These are phyloP conservation scores for Aspergillus nanangensis DNA, from an alignment of 495 filamentous ascomycete genomes.

Conservation along the genomic window DNA sequence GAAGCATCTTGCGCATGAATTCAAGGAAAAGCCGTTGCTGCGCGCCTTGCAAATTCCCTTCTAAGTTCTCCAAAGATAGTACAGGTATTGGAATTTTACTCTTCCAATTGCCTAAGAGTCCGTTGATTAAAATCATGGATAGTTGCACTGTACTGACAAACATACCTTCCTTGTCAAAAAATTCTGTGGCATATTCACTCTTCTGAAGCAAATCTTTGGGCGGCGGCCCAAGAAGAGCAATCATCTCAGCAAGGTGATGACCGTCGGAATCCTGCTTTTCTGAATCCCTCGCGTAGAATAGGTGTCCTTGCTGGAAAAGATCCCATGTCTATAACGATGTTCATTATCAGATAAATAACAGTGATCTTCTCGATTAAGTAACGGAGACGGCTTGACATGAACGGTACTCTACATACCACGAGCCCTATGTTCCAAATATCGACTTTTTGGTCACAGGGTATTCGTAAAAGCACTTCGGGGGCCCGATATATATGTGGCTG, in stretches of 20 bases:
- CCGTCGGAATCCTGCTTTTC: background rate
- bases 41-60: conserved; percentile 19
- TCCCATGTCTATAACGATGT: background rate
- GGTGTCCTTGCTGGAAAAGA: background rate
- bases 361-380: background rate
- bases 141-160: background rate
- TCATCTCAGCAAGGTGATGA: conserved; percentile 7
- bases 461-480: conserved; percentile 33
- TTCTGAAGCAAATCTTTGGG: background rate
- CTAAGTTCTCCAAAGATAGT: conserved; percentile 8
- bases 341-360: background rate
- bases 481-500: conserved; percentile 32
- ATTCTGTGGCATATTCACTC: background rate
- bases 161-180: background rate
- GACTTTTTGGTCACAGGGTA: conserved; percentile 28
- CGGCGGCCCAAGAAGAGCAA: conserved; percentile 2
- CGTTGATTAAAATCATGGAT: background rate
- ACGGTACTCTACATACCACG: conserved; percentile 24
- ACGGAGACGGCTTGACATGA: background rate
- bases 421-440: conserved; percentile 40
- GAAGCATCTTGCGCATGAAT: conserved; percentile 36
- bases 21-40: conserved; percentile 27
- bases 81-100: conserved; percentile 1
- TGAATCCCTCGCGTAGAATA: background rate
- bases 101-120: conserved; percentile 1